Conservation (phyloP, 192 early-diverging fungal species). For the Entomortierella parvispora region DNA sequence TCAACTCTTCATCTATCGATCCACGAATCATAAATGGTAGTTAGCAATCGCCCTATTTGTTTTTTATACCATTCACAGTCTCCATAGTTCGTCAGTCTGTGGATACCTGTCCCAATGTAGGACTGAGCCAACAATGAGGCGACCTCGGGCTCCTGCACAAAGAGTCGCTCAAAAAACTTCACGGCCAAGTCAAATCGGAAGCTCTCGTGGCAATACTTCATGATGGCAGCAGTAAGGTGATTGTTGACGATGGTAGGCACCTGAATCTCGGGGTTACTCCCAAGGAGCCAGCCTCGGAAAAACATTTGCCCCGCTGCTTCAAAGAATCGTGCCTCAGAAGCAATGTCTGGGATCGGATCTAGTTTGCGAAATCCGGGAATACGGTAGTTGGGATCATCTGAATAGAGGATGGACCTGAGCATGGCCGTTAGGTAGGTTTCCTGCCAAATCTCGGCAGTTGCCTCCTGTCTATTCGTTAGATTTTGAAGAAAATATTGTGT, state of each 20-base stretch:
- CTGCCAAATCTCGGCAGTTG: slow-evolving; percentile 87
- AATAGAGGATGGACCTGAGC: slow-evolving; percentile 90
- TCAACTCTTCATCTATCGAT: slow-evolving; percentile 85
- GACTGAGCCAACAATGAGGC: slow-evolving; percentile 86
- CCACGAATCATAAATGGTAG: background rate
- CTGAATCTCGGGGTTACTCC: slow-evolving; percentile 94
- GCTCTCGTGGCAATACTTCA: slow-evolving; percentile 89
- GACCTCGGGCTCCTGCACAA: slow-evolving; percentile 87
- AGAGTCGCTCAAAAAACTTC: slow-evolving; percentile 81
- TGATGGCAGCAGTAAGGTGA: slow-evolving; percentile 86
- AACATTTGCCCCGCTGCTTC: slow-evolving; percentile 86
- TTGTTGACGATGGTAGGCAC: slow-evolving; percentile 92
- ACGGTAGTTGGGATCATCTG: slow-evolving; percentile 87
- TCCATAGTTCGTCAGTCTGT: background rate
- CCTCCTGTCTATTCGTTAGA: slow-evolving; percentile 72
- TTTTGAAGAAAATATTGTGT: too few species aligned
- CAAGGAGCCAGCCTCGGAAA: slow-evolving; percentile 93
- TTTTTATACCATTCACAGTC: background rate
- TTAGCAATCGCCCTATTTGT: background rate
- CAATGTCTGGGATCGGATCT: slow-evolving; percentile 82
- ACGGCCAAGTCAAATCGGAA: slow-evolving; percentile 84
- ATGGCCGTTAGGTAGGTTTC: slow-evolving; percentile 91
- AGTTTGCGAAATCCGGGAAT: slow-evolving; percentile 90
- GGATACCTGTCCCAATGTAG: slow-evolving; percentile 72
- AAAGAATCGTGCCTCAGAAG: slow-evolving; percentile 82